phyloP scores from a whole-genome alignment of 2,329 filamentous ascomycete genomes.

The Beauveria rudraprayagi region DNA sequence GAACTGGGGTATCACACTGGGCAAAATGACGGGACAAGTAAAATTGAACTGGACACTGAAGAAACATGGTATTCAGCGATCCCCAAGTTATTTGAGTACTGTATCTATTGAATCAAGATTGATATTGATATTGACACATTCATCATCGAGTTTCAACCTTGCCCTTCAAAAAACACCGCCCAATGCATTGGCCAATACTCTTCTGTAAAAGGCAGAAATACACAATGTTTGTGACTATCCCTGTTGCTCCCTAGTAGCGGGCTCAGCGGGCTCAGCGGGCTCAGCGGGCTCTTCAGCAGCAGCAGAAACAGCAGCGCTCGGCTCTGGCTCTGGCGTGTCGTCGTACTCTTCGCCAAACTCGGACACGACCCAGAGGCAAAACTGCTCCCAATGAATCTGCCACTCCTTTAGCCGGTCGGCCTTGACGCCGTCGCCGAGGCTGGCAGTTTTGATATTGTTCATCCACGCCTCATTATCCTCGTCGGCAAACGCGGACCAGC shows the following conservation, averaged over 20 bases:
- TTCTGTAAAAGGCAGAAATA: too few species aligned
- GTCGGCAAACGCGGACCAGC: conserved; percentile 86
- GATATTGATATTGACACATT: too few species aligned
- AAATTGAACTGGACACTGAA: too few species aligned
- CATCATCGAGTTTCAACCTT: not conserved
- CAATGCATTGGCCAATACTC: not conserved
- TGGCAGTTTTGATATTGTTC: conserved; percentile 64
- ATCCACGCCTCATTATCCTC: conserved; percentile 63
- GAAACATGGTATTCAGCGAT: too few species aligned
- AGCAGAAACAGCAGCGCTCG: conserved; percentile 6
- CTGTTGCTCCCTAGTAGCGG: not conserved
- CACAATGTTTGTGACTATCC: not conserved
- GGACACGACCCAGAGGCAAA: conserved; percentile 81
- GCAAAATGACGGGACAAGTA: not conserved
- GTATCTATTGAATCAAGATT: too few species aligned
- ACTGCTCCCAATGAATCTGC: conserved; percentile 76
- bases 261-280: not conserved
- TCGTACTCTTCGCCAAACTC: conserved; percentile 64
- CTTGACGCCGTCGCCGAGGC: conserved; percentile 61
- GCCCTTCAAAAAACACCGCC: not conserved
- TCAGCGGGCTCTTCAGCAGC: not conserved
- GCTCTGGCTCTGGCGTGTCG: conserved; percentile 18
- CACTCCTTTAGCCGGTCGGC: conserved; percentile 69
- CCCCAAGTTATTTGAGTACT: too few species aligned
- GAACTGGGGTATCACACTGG: not conserved